These are phyloP conservation scores for Synchytrium microbalum DNA, from an alignment of 371 early-diverging fungal genomes.

Conservation along the genomic window DNA sequence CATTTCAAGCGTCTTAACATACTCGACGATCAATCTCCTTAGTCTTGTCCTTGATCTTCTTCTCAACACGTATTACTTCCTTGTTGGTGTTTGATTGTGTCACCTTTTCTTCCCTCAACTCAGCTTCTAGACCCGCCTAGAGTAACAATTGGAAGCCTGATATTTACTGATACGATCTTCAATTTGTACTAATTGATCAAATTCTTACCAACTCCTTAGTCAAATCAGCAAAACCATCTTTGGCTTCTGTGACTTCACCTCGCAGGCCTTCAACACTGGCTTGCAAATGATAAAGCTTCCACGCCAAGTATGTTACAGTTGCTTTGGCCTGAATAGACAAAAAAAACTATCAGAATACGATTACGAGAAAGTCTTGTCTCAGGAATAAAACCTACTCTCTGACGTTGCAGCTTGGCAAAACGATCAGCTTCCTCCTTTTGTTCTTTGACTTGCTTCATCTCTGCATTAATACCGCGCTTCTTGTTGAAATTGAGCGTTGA, in stretches of 20 bases:
- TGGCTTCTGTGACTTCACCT: conserved; percentile 39
- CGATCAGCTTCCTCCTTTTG: conserved; percentile 85
- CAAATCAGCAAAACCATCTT: conserved; percentile 20
- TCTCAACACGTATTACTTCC: conserved; percentile 63
- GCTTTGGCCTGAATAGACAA: conserved; percentile 35
- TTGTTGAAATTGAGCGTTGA: conserved; percentile 81
- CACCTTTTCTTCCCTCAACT: conserved; percentile 56
- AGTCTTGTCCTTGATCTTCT: conserved; percentile 54
- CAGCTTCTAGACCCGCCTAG: conserved; percentile 34
- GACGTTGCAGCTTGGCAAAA: conserved; percentile 59
- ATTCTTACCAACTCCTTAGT: conserved; percentile 22
- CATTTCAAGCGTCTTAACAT: too few relatives aligned
- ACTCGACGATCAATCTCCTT: conserved; percentile 20
- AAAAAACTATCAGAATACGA: background rate
- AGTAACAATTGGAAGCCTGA: conserved; percentile 23
- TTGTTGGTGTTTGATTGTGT: conserved; percentile 65
- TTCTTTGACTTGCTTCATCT: conserved; percentile 83
- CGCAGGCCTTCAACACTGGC: conserved; percentile 13
- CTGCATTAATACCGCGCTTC: conserved; percentile 75
- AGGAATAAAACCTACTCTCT: conserved; percentile 33
- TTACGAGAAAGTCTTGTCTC: background rate
- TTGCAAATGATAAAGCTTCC: conserved; percentile 79
- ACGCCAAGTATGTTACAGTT: conserved; percentile 62
- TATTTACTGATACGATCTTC: background rate
- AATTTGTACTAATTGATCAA: background rate